phyloP scores from a whole-genome alignment of 495 filamentous ascomycete genomes.

The Sphaerosporella brunnea region DNA sequence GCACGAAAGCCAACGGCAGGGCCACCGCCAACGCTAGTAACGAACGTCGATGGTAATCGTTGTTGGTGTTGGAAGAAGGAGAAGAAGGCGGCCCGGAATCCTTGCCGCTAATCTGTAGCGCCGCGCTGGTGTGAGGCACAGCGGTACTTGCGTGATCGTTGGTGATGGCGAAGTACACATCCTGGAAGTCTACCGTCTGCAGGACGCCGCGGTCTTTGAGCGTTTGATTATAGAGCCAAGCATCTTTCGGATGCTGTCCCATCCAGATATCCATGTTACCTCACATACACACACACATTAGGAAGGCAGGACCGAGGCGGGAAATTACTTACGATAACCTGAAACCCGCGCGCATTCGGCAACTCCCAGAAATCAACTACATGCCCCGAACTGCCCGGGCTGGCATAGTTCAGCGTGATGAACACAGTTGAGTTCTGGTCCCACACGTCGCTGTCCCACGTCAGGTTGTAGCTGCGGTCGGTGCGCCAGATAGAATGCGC shows the following conservation, averaged over 20 bases:
- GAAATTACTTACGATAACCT: not conserved
- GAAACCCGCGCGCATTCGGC: slow-evolving; percentile 12
- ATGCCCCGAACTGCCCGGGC: slow-evolving; percentile 6
- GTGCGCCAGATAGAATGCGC: slow-evolving; percentile 15
- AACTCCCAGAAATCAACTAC: slow-evolving; percentile 13
- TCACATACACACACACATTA: too few species aligned
- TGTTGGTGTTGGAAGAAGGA: slow-evolving; percentile 6
- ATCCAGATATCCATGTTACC: too few species aligned
- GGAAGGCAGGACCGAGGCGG: not conserved
- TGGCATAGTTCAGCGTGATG: slow-evolving; percentile 16
- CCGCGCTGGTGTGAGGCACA: slow-evolving; percentile 10
- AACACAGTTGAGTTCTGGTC: slow-evolving; percentile 13
- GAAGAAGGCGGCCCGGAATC: not conserved
- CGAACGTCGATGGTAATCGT: slow-evolving; percentile 11
- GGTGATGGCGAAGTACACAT: slow-evolving; percentile 16
- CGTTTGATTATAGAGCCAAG: slow-evolving; percentile 21
- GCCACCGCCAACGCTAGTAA: slow-evolving; percentile 15
- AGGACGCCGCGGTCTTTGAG: slow-evolving; percentile 4
- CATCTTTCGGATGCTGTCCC: slow-evolving; percentile 2
- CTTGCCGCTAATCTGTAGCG: slow-evolving; percentile 14
- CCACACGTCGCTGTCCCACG: slow-evolving; percentile 19
- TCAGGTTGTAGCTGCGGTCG: slow-evolving; percentile 18
- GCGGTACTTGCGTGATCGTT: slow-evolving; percentile 1
- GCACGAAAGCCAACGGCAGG: slow-evolving; percentile 12
- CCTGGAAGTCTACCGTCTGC: slow-evolving; percentile 7